These are phyloP conservation scores for Arthrocladium fulminans DNA, from an alignment of 2,329 filamentous ascomycete genomes.

Conservation along the genomic window DNA sequence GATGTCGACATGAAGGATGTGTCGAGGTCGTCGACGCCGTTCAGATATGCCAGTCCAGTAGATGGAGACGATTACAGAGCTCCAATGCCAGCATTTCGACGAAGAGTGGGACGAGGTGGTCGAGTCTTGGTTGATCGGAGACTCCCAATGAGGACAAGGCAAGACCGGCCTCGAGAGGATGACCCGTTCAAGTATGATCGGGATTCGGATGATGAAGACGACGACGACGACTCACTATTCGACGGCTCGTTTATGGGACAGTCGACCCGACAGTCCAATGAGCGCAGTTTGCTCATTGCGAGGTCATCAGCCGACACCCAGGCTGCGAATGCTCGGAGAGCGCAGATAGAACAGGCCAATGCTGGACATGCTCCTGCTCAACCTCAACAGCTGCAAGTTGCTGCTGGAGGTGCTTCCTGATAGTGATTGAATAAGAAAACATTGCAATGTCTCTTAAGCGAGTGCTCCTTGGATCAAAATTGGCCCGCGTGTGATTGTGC, in stretches of 20 bases:
- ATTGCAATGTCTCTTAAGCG: too few species aligned
- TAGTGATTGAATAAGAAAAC: slow-evolving; percentile 3
- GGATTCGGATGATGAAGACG: slow-evolving; percentile 61
- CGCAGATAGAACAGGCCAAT: slow-evolving; percentile 10
- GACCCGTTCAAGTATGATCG: slow-evolving; percentile 83
- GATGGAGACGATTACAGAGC: slow-evolving; percentile 34
- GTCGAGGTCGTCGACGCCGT: slow-evolving; percentile 25
- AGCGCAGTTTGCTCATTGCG: slow-evolving; percentile 41
- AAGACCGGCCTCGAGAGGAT: slow-evolving; percentile 32
- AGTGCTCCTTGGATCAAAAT: too few species aligned
- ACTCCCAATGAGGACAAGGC: slow-evolving; percentile 48
- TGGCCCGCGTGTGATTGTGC: too few species aligned
- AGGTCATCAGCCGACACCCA: slow-evolving; percentile 16
- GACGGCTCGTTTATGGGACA: slow-evolving; percentile 36
- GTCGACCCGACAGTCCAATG: slow-evolving; percentile 49
- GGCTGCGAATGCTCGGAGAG: slow-evolving; percentile 7
- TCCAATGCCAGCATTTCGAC: slow-evolving; percentile 60
- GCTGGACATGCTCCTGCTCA: slow-evolving; percentile 2
- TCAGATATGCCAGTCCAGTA: slow-evolving; percentile 35
- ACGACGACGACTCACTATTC: slow-evolving; percentile 10
- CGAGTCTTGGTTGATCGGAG: slow-evolving; percentile 82
- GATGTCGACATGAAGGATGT: slow-evolving; percentile 22
- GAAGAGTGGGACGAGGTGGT: slow-evolving; percentile 74
- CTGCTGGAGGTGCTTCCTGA: background rate
- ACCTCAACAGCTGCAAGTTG: background rate